Evolutionary conservation across 1,284 basidiomycete genomes (phyloP).

Genomic region (Marasmius fiardii): DNA sequence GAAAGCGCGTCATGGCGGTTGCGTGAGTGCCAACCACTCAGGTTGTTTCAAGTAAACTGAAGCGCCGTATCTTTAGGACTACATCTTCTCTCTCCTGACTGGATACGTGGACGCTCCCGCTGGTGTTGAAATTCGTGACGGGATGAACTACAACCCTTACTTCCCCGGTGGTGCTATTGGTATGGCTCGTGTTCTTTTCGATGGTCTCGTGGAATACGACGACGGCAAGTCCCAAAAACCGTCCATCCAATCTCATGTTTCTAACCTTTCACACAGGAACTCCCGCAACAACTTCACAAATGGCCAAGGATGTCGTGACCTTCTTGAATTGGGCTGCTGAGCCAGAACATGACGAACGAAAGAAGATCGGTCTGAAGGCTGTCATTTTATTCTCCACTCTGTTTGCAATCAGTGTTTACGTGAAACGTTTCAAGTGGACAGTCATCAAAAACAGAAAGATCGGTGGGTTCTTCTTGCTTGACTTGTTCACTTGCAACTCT

Average conservation of each 20-base stretch:
- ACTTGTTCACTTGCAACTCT: background rate
- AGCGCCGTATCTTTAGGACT: slow-evolving; percentile 62
- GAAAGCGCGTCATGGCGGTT: slow-evolving; percentile 97
- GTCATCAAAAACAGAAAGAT: slow-evolving; percentile 92
- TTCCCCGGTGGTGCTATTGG: slow-evolving; percentile 98
- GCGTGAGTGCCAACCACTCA: slow-evolving; percentile 48
- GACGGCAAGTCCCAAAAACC: slow-evolving; percentile 57
- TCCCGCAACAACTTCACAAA: slow-evolving; percentile 96
- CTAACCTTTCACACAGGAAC: slow-evolving; percentile 59
- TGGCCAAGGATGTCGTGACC: slow-evolving; percentile 98
- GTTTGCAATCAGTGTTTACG: slow-evolving; percentile 79
- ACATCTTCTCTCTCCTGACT: slow-evolving; percentile 95
- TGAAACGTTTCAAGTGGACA: slow-evolving; percentile 96
- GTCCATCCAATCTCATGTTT: slow-evolving; percentile 4
- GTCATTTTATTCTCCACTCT: slow-evolving; percentile 87
- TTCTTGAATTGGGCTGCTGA: slow-evolving; percentile 97
- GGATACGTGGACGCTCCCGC: slow-evolving; percentile 97
- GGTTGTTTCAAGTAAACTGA: background rate
- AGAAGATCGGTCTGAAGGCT: slow-evolving; percentile 94
- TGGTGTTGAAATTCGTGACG: slow-evolving; percentile 94
- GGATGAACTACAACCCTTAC: slow-evolving; percentile 98
- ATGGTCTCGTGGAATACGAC: slow-evolving; percentile 93
- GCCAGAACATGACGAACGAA: slow-evolving; percentile 97
- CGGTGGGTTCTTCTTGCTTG: slow-evolving; percentile 44
- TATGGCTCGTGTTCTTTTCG: slow-evolving; percentile 97